phyloP scores from a whole-genome alignment of 2,329 filamentous ascomycete genomes.

The Beauveria pseudobassiana region DNA sequence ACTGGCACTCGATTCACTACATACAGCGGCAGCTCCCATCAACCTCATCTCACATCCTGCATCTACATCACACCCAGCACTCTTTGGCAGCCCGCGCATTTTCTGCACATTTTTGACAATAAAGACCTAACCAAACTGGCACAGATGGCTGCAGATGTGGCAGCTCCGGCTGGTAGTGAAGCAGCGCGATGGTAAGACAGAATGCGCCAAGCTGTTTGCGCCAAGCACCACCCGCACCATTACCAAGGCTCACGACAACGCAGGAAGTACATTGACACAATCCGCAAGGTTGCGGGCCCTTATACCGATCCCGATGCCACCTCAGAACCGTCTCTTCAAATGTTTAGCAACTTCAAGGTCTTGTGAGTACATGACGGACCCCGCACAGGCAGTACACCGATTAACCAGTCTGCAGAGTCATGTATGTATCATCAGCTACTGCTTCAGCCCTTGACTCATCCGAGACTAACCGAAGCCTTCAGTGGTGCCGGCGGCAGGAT shows the following conservation, averaged over 20 bases:
- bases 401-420: constrained; percentile 34
- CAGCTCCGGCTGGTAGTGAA: constrained; percentile 17
- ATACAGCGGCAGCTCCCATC: background rate
- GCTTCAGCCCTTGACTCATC: background rate
- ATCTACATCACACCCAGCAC: background rate
- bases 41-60: background rate
- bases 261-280: constrained; percentile 78
- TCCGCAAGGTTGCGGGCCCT: constrained; percentile 69
- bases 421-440: constrained; percentile 31
- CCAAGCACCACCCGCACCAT: background rate
- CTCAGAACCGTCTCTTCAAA: constrained; percentile 43
- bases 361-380: constrained; percentile 44
- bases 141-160: constrained; percentile 1
- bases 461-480: constrained; percentile 12
- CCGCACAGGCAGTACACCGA: background rate
- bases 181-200: constrained; percentile 27
- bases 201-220: background rate
- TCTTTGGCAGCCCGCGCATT: background rate
- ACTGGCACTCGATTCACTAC: background rate
- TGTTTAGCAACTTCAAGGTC: constrained; percentile 65
- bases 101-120: background rate
- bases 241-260: constrained; percentile 13
- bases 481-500: constrained; percentile 91
- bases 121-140: background rate
- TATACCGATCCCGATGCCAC: constrained; percentile 63